Evolutionary conservation across 305 asterid species (phyloP), one percentile per base, ranked within the genome.

Genomic region (Fraxinus latifolia): DNA sequence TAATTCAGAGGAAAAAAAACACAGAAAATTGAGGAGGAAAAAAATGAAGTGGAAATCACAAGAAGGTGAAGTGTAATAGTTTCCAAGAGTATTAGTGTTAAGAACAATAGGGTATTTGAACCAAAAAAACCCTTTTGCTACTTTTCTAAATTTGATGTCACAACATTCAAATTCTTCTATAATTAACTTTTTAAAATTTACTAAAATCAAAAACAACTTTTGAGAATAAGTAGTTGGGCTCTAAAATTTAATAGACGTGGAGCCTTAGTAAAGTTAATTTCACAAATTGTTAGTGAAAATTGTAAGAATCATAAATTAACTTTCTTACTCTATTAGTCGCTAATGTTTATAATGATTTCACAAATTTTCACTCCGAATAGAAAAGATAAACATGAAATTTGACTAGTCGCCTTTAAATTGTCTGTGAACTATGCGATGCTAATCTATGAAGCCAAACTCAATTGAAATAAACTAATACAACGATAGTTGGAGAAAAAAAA

Each of bases 1-100:
- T 14, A 47, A 14, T 12, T 60, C 19, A 58, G 31, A 11, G 23
- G 36, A 15, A 19, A 25, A 72, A 72, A 42, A 72, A 39, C 60
- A 73, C 36, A 39, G 27, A 8, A 62, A 7, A 70, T n/a, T 3
- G 47, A 73, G 14, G 71, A 39, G 47, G 7, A 21, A 76, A 50
- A 1, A 29, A 29, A 36, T 47, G 32, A 44, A 7, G 47, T 32
- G 67, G 58, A 77, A 77, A 82, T 87, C 89, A 91, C 94, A 88
- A 74, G 92, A 83, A 81, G 94, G 73, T 31, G 94, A 67, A 72
- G 88, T 86, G 82, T 84, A 89, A 86, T 90, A 88, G 81, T 85
- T 74, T 50, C 88, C 89, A 68, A 92, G 90, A 79, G 89, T 93
- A 91, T 90, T 87, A 33, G 37, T 5, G 7, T 33, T 0, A 33